Evolutionary conservation across 75 land plant species (phyloP), one percentile per base, ranked within the genome.

Genomic region (Selaginella moellendorffii): DNA sequence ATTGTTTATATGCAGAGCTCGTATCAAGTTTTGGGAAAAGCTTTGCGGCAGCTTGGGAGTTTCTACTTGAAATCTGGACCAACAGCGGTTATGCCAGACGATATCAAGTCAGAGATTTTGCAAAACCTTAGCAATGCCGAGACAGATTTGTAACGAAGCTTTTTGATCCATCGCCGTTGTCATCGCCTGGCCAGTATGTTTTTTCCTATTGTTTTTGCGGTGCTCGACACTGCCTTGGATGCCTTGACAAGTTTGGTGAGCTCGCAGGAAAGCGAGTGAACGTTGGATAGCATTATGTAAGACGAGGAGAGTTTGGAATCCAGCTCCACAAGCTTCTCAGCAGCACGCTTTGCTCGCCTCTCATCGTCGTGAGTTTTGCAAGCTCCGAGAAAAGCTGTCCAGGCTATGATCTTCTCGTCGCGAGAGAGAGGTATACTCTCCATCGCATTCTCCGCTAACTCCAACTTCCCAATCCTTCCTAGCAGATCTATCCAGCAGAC

Each of bases 21-120:
- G 30, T 90, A 87, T 69, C 58, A 28, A 54, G 82, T 71, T 22
- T 63, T 90, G 28, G 97, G 82, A 74, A 82, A 76, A 51, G 97
- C 80, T 27, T 78, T 90, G 21, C 78, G 88, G 65, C 69, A 72
- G 18, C 73, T 90, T 5, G 97, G 95, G 12, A 54, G 65, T 30
- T 90, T 90, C 69, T 90, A 90, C 73, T 76, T 85, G 1, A 83
- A 80, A 63, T 79, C 85, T 68, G 97, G 97, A 2, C 97, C 92
- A 26, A 79, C 74, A 68, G 92, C 92, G 28, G 36, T 79, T 2
- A 59, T 91, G 20, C 77, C 97, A 28, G 85, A 85, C 8, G 86
- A 81, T 52, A 70, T 91, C 5, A 91, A 85, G 65, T 68, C 79
- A 36, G 69, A 78, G 52, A 74, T 87, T 30, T 63, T 87, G 67